Conservation (phyloP, 2,329 filamentous ascomycete genomes). For the Calonectria pseudoturangicola region DNA sequence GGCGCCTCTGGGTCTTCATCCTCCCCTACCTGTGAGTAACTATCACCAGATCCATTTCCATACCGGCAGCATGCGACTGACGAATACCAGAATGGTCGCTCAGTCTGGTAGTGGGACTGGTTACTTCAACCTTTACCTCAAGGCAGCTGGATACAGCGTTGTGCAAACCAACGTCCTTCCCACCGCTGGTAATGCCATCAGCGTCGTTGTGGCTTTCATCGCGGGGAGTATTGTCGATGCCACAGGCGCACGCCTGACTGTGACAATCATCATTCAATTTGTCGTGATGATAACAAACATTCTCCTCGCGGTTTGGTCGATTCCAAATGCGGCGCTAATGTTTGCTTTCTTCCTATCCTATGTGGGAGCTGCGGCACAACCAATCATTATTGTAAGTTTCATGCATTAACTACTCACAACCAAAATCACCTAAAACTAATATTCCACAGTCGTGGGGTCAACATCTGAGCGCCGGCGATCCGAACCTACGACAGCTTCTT, state of each 20-base stretch:
- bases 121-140: conserved; percentile 36
- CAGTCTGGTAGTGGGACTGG: conserved; percentile 28
- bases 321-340: conserved; percentile 21
- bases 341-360: conserved; percentile 36
- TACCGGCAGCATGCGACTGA: neutral
- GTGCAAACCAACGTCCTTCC: conserved; percentile 24
- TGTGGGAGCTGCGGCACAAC: conserved; percentile 27
- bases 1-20: conserved; percentile 31
- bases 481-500: conserved; percentile 29
- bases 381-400: conserved; percentile 32
- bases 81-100: conserved; percentile 24
- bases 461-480: conserved; percentile 29
- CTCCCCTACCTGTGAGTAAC: conserved; percentile 26
- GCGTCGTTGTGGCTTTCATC: conserved; percentile 23
- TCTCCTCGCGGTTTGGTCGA: conserved; percentile 27
- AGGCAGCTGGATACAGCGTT: conserved; percentile 27
- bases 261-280: conserved; percentile 27
- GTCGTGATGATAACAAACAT: conserved; percentile 25
- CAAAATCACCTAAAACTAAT: neutral
- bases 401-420: neutral
- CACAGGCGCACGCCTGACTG: conserved; percentile 21
- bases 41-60: too few species aligned
- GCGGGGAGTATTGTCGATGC: conserved; percentile 29
- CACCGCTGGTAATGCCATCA: conserved; percentile 30
- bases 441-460: conserved; percentile 23